phyloP scores from a whole-genome alignment of 257 asterid genomes.

The Cordia subcordata region DNA sequence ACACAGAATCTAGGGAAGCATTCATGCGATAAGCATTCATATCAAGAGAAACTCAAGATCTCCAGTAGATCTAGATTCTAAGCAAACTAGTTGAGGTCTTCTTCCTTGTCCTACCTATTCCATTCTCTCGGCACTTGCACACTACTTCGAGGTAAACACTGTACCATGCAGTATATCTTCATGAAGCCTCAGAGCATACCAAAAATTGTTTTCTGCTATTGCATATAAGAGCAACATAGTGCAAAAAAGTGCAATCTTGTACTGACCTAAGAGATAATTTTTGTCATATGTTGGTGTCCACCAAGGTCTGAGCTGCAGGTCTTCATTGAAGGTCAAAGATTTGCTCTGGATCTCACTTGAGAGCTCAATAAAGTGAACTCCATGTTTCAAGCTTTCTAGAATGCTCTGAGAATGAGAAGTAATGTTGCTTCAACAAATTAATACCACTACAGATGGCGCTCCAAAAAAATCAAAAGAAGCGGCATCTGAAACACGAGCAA shows the following conservation, averaged over 20 bases:
- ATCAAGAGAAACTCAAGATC: background rate
- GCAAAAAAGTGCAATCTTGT: too few species aligned
- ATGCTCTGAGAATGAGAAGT: slow-evolving; percentile 37
- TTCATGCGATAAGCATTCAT: too few species aligned
- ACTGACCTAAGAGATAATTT: slow-evolving; percentile 88
- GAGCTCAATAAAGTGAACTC: slow-evolving; percentile 66
- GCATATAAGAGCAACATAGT: background rate
- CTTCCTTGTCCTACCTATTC: too few species aligned
- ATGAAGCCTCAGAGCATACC: too few species aligned
- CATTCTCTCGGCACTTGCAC: too few species aligned
- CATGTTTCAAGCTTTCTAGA: slow-evolving; percentile 59
- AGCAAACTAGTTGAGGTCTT: too few species aligned
- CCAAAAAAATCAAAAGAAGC: too few species aligned
- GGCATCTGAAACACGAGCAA: background rate
- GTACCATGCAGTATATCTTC: too few species aligned
- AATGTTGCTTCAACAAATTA: too few species aligned
- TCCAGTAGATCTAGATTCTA: background rate
- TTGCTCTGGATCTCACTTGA: slow-evolving; percentile 69
- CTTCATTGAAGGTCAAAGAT: slow-evolving; percentile 80
- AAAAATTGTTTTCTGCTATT: too few species aligned
- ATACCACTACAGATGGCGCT: too few species aligned
- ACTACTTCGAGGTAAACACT: background rate
- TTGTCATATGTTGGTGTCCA: slow-evolving; percentile 90
- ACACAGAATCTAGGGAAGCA: background rate
- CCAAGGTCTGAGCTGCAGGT: slow-evolving; percentile 88